Base-by-base conservation (phyloP, 2,329 filamentous ascomycete species). In the Trichoderma cornu-damae region DNA sequence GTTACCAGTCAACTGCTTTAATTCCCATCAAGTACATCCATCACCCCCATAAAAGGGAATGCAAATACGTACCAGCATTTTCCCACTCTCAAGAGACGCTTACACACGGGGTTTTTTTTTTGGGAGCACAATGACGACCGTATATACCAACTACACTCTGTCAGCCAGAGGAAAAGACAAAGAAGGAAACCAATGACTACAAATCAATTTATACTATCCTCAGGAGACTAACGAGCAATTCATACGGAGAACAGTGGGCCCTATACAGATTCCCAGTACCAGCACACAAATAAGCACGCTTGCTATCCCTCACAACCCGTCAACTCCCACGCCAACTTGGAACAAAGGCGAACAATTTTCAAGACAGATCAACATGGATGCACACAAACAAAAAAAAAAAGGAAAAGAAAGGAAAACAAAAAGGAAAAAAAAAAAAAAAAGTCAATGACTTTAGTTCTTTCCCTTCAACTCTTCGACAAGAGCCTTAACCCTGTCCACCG, bases 401-500 rank as follows among this genome's bases (percentile, higher is more conserved):
- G n/a, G n/a, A n/a, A n/a, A n/a, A n/a, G n/a, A n/a, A n/a, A n/a
- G n/a, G n/a, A n/a, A n/a, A n/a, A n/a, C n/a, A n/a, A n/a, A n/a
- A n/a, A n/a, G n/a, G n/a, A n/a, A n/a, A n/a, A n/a, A n/a, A n/a
- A n/a, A n/a, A n/a, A n/a, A n/a, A 18, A 16, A 32, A 49, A 30
- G 53, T 6, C 35, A 46, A 2, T 12, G 24, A 35, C 34, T 44
- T n/a, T 44, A 50, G 44, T 54, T 56, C 57, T 59, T 65, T 55
- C 65, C 64, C 61, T 65, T 65, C 50, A 72, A 66, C 52, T 74
- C 73, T 57, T 79, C 77, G 26, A 92, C 83, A 40, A 96, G 73
- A 68, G 83, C 83, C 77, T 86, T 85, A 20, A 94, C 90, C 22
- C 85, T 84, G 14, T 89, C 84, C 26, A 93, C 80, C 4, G 93